Evolutionary conservation across 768 basidiomycete genomes (phyloP).

Genomic region (Pulveroboletus sp.): DNA sequence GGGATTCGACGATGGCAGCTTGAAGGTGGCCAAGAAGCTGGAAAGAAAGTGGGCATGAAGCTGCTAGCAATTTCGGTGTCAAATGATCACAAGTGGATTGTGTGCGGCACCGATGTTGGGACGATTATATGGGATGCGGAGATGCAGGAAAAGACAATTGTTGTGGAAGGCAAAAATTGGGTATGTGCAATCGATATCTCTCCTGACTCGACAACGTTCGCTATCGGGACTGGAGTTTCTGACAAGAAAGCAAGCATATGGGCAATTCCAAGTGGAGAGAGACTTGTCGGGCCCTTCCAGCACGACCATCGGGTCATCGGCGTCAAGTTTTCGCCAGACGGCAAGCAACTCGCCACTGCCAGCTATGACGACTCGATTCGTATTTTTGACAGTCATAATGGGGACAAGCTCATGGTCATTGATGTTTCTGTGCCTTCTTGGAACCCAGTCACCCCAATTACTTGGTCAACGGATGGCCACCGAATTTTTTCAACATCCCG

Average conservation of each 20-base stretch:
- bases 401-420: background rate
- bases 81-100: background rate
- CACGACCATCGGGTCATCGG: background rate
- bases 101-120: background rate
- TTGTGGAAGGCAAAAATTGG: background rate
- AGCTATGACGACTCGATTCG: rapidly evolving
- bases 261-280: background rate
- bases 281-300: background rate
- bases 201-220: background rate
- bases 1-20: background rate
- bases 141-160: background rate
- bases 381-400: background rate
- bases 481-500: background rate
- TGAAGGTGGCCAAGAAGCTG: background rate
- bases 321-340: background rate
- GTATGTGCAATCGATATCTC: background rate
- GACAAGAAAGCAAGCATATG: background rate
- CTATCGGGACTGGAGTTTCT: background rate
- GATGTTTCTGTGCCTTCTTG: too few relatives aligned
- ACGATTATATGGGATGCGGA: background rate
- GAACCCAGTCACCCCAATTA: background rate
- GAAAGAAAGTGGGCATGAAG: background rate
- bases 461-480: background rate
- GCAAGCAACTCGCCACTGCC: background rate
- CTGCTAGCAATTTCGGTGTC: background rate